Conservation (phyloP, 169 alveolate species). For the Eimeria mitis region DNA sequence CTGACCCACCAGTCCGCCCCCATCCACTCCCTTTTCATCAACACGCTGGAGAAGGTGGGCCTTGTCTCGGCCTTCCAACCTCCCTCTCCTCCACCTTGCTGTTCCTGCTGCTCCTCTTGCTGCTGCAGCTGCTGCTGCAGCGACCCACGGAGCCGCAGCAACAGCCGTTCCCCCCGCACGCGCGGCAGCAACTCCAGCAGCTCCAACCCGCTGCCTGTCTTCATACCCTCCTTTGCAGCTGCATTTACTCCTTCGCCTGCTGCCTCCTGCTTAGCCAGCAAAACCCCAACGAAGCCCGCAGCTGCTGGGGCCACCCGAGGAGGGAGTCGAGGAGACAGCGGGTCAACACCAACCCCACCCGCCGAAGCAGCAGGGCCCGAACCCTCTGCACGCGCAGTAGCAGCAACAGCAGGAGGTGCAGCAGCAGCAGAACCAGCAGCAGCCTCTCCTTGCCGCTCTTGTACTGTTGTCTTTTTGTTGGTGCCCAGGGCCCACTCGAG, state of each 20-base stretch:
- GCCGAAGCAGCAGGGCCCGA: background rate
- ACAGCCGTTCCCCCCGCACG: constrained; percentile 66
- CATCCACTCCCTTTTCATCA: constrained; percentile 12
- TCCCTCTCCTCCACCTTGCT: too few relatives aligned
- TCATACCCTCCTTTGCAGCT: background rate
- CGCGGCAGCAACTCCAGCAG: background rate
- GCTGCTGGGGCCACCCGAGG: background rate
- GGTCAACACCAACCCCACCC: background rate
- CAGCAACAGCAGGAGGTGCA: background rate
- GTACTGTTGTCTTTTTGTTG: background rate
- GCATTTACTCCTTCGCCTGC: background rate
- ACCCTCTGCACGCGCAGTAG: background rate
- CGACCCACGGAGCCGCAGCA: constrained; percentile 28
- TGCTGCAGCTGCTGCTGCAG: background rate
- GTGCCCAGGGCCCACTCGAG: constrained; percentile 12
- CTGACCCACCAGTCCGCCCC: constrained; percentile 69
- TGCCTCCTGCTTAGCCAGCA: background rate
- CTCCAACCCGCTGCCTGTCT: background rate
- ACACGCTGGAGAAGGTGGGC: constrained; percentile 7
- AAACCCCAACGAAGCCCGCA: background rate
- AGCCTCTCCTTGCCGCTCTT: background rate
- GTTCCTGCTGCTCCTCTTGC: constrained; percentile 21
- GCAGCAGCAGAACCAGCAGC: constrained; percentile 4
- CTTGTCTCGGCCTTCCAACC: background rate
- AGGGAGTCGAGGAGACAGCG: background rate